phyloP scores from a whole-genome alignment of 2,329 filamentous ascomycete genomes.

The Aspergillus flavus region DNA sequence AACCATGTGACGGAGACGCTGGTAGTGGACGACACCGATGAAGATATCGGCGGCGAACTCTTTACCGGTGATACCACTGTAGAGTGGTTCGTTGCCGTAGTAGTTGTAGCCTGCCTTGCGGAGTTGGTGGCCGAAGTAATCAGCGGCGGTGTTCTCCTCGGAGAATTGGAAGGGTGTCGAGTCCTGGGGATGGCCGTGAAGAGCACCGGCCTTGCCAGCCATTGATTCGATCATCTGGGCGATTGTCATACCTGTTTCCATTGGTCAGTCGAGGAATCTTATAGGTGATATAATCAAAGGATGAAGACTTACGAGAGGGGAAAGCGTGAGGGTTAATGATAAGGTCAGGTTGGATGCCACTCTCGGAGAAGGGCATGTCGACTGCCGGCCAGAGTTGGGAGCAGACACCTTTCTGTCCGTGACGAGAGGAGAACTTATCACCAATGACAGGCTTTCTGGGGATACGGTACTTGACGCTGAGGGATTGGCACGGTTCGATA shows the following conservation, averaged over 20 bases:
- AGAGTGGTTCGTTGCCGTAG: slow-evolving; percentile 98
- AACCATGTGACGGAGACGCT: slow-evolving; percentile 97
- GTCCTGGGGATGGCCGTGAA: slow-evolving; percentile 95
- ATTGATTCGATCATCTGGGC: slow-evolving; percentile 99
- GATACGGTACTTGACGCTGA: slow-evolving; percentile 91
- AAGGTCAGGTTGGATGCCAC: slow-evolving; percentile 92
- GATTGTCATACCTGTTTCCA: slow-evolving; percentile 75
- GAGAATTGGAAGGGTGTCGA: slow-evolving; percentile 94
- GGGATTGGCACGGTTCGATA: slow-evolving; percentile 78
- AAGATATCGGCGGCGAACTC: slow-evolving; percentile 96
- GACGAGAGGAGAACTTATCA: slow-evolving; percentile 98
- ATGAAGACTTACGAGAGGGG: slow-evolving; percentile 69
- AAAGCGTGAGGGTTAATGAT: slow-evolving; percentile 99
- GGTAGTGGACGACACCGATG: slow-evolving; percentile 96
- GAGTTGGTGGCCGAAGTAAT: slow-evolving; percentile 95
- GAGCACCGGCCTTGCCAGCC: slow-evolving; percentile 88
- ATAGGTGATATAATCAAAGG: neutral
- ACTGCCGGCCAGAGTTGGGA: slow-evolving; percentile 93
- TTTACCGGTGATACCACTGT: slow-evolving; percentile 93
- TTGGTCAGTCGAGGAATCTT: neutral
- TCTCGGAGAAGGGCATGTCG: slow-evolving; percentile 97
- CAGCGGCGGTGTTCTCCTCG: slow-evolving; percentile 85
- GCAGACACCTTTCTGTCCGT: slow-evolving; percentile 96
- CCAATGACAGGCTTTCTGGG: slow-evolving; percentile 90
- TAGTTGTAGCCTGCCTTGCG: slow-evolving; percentile 97